Base-by-base conservation (phyloP, 805 yeast species). In the Candida qinlingensis region DNA sequence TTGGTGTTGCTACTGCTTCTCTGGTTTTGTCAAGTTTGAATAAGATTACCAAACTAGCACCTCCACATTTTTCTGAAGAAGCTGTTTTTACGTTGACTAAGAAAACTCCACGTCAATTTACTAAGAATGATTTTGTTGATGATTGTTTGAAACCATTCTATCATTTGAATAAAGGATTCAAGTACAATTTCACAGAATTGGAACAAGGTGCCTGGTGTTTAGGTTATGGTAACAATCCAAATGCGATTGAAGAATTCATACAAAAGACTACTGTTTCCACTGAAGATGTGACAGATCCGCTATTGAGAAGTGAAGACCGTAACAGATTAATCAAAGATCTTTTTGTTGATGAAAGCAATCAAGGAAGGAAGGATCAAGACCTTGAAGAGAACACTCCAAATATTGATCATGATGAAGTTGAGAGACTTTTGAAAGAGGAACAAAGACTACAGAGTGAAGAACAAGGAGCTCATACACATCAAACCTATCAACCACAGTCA, bases 1-100 rank as follows among this genome's bases (percentile, higher is more conserved):
- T 61, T 3, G 63, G 65, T 0, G 64, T 63, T 1, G 64, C 65
- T 1, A 60, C 63, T 4, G 62, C 56, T 1, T 61, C 65, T 1
- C 34, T 61, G 28, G 31, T 61, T 3, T 44, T 61, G 2, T 60
- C 63, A 2, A 19, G 51, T 5, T 36, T 60, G 13, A 42, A 39
- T 8, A 43, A 39, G 10, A 49, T 57, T 13, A 51, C 56, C 0
- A 35, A 8, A 0, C 25, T 37, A 3, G 59, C 64, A 4, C 65
- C 65, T 7, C 61, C 63, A 6, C 60, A 56, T 39, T 61, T 46
- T 47, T 57, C 62, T 7, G 65, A 61, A 42, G 65, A 61, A 41
- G 45, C 55, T 7, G 64, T 61, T 11, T 31, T 31, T 11, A 11
- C 11, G 11, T 11, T 31, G 34, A 2, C 34, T 8, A 11, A 11